Evolutionary conservation across 352 stramenopile genomes (phyloP), one percentile per base, ranked within the genome.

Genomic region (Phytophthora chlamydospora): DNA sequence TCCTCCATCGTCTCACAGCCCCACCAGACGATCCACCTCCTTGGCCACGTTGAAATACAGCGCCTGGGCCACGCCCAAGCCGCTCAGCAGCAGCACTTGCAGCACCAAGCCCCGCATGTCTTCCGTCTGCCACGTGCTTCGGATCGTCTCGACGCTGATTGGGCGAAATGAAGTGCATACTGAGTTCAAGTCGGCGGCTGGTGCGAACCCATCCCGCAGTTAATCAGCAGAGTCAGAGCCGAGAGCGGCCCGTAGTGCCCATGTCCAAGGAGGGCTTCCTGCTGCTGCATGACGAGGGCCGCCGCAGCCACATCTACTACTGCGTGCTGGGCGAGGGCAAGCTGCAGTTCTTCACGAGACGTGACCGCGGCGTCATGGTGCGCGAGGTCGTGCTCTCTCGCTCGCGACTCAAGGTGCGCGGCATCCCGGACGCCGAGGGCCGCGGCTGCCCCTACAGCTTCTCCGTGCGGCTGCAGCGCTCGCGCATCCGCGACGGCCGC

Each of bases 251-350:
- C 1, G 1, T 24, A 24, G 21, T 24, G 21, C 21, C 21, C 38
- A 34, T 32, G 87, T 91, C 82, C 12, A 92, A 92, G 72, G 83
- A 96, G 73, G 87, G 83, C 5, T 96, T 89, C 57, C 57, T 96
- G 31, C 64, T 93, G 35, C 61, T 81, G 29, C 87, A 96, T 51
- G 87, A 93, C 38, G 76, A 85, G 32, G 71, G 72, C 9, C 77
- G 68, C 39, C 79, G 80, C 35, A 88, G 77, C 54, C 62, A 80
- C 33, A 86, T 94, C 38, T 89, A 89, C 71, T 96, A 91, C 62
- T 89, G 78, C 62, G 80, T 94, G 42, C 63, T 96, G 24, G 80
- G 76, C 36, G 85, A 94, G 39, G 87, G 87, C 43, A 67, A 75
- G 19, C 62, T 94, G 34, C 83, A 90, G 71, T 92, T 92, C 54